phyloP scores from a whole-genome alignment of 805 yeast species.

The Metschnikowia similis region DNA sequence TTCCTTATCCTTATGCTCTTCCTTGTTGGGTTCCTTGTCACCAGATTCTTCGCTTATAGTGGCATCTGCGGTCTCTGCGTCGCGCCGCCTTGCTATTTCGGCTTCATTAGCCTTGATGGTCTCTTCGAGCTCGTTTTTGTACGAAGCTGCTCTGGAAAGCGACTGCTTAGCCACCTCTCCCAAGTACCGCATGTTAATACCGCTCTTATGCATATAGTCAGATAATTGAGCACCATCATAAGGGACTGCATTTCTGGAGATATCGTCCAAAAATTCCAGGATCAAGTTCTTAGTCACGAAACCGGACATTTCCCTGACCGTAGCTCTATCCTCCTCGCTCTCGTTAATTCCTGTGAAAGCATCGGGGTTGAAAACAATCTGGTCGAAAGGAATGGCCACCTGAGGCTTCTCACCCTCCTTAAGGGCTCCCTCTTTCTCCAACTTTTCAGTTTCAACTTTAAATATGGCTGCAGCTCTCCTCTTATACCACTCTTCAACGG shows the following conservation, averaged over 20 bases:
- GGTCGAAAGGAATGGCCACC: conserved; percentile 48
- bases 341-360: conserved; percentile 49
- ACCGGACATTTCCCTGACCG: conserved; percentile 65
- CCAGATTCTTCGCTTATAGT: conserved; percentile 3
- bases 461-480: conserved; percentile 53
- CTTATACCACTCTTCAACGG: conserved; percentile 88
- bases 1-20: conserved; percentile 7
- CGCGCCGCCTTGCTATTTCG: conserved; percentile 20
- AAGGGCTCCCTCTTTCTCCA: conserved; percentile 33
- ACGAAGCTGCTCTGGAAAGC: conserved; percentile 16
- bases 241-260: conserved; percentile 59
- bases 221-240: conserved; percentile 78
- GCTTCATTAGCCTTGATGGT: conserved; percentile 25
- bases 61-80: conserved; percentile 15
- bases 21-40: conserved; percentile 20
- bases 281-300: conserved; percentile 57
- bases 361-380: conserved; percentile 74
- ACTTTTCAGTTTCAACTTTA: conserved; percentile 45
- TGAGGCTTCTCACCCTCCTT: conserved; percentile 43
- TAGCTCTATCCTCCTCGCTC: conserved; percentile 50
- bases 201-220: conserved; percentile 64
- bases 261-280: conserved; percentile 56
- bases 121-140: conserved; percentile 14
- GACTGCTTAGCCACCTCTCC: conserved; percentile 53
- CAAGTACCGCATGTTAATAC: conserved; percentile 86